phyloP scores from a whole-genome alignment of 129 eudicot species.

The Saposhnikovia divaricata region DNA sequence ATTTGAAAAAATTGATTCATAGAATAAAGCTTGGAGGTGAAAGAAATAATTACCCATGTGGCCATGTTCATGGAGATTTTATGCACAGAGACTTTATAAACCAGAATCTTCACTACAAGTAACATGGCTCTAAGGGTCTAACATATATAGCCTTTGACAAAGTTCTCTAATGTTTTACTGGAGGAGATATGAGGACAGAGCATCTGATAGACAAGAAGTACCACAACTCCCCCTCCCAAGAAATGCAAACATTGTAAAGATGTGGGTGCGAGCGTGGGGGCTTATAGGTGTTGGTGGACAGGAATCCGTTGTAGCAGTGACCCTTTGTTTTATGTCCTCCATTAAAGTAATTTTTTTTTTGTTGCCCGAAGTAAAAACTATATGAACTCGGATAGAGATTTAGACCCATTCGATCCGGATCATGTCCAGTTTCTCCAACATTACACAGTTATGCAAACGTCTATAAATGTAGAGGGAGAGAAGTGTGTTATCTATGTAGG shows the following conservation, averaged over 20 bases:
- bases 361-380: too few species aligned
- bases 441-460: too few species aligned
- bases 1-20: not conserved
- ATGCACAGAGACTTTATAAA: not conserved
- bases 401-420: too few species aligned
- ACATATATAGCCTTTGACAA: not conserved
- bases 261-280: not conserved
- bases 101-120: slow-evolving; percentile 9
- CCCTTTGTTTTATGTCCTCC: not conserved
- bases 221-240: not conserved
- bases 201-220: not conserved
- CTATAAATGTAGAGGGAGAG: too few species aligned
- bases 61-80: not conserved
- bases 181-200: not conserved
- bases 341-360: not conserved
- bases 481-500: too few species aligned
- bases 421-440: too few species aligned
- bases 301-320: not conserved
- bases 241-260: not conserved
- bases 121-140: slow-evolving; percentile 4
- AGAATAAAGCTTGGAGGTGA: slow-evolving; percentile 2
- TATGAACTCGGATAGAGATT: too few species aligned
- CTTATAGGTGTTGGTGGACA: not conserved
- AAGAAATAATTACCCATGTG: not conserved
- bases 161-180: not conserved